phyloP scores from a whole-genome alignment of 2,329 filamentous ascomycete species.

The Aspergillus sp. region DNA sequence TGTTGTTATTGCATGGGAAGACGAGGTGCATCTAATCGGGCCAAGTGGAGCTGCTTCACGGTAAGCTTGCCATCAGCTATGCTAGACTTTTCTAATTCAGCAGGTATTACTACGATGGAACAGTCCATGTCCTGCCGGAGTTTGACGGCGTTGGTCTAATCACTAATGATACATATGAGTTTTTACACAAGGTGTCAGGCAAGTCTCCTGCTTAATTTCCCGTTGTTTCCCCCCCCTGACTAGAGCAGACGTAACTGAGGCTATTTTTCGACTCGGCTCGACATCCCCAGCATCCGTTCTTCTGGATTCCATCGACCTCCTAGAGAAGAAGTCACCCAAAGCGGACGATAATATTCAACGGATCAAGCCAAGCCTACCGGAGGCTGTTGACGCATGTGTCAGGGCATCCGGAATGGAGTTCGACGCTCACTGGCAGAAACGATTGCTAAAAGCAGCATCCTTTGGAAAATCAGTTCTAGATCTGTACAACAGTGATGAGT shows the following conservation, averaged over 20 bases:
- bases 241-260: conserved; percentile 67
- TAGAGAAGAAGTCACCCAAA: conserved; percentile 92
- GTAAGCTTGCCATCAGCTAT: conserved; percentile 30
- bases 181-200: conserved; percentile 86
- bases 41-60: conserved; percentile 73
- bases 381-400: conserved; percentile 91
- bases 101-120: conserved; percentile 84
- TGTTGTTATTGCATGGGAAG: conserved; percentile 92
- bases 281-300: conserved; percentile 89
- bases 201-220: conserved; percentile 17
- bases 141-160: conserved; percentile 85
- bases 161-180: conserved; percentile 94
- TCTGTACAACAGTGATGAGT: conserved; percentile 96
- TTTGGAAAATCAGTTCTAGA: conserved; percentile 98
- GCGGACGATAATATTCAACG: conserved; percentile 97
- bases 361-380: conserved; percentile 81
- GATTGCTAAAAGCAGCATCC: conserved; percentile 91
- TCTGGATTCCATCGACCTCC: conserved; percentile 84
- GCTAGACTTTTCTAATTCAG: conserved; percentile 24
- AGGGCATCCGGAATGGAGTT: conserved; percentile 93
- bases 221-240: conserved; percentile 1
- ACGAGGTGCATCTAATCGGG: conserved; percentile 92
- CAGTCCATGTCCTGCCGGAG: conserved; percentile 85
- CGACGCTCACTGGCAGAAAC: conserved; percentile 87
- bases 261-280: conserved; percentile 85